Percentiles rank a stretch among this genome's conserved stretches.
Conservation (phyloP, 164 flowering plant genomes). For the Umbilicus rupestris region DNA sequence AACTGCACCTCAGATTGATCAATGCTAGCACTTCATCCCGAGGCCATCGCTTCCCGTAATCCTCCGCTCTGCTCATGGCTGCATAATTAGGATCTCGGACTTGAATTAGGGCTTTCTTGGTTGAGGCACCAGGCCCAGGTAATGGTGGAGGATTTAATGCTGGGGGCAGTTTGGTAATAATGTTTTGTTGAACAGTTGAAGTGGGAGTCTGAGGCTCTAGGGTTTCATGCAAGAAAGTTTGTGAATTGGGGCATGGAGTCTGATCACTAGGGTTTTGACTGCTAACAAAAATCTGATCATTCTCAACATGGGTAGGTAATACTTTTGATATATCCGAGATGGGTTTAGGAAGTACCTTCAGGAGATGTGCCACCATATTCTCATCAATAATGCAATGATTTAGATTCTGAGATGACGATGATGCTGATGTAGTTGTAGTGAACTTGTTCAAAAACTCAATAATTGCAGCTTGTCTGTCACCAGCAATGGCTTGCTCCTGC, state of each 20-base stretch:
- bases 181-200: constrained; percentile 7
- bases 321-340: constrained; percentile 19
- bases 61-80: neutral
- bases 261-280: constrained; percentile 17
- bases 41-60: constrained; percentile 65
- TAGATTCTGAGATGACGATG: constrained; percentile 15
- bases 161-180: neutral
- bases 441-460: constrained; percentile 49
- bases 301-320: constrained; percentile 13
- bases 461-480: constrained; percentile 46
- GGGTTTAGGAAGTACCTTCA: constrained; percentile 11
- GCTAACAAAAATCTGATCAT: neutral
- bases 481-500: constrained; percentile 44
- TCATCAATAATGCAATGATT: constrained; percentile 2
- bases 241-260: constrained; percentile 10
- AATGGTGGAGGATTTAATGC: constrained; percentile 9
- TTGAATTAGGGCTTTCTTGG: neutral
- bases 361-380: constrained; percentile 10
- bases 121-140: neutral
- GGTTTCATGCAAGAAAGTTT: constrained; percentile 12
- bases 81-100: neutral
- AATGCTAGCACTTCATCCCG: constrained; percentile 65
- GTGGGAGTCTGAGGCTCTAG: constrained; percentile 16
- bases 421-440: constrained; percentile 6
- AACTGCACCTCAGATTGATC: constrained; percentile 55